These are phyloP conservation scores for Conringia planisiliqua DNA, from an alignment of 345 rosid genomes.

Conservation along the genomic window DNA sequence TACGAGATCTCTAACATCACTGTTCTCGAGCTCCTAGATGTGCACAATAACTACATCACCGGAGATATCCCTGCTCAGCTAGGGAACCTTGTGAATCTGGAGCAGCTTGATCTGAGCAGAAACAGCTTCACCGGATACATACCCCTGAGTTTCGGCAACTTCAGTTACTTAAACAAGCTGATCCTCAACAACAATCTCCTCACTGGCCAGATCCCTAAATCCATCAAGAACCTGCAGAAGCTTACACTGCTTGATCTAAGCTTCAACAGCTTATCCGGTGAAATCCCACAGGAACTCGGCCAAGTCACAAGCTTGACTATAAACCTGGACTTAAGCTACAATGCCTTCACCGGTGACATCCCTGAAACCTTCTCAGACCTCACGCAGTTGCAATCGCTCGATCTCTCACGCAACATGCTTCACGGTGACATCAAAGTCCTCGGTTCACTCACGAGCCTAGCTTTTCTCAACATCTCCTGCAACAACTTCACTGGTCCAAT, in stretches of 20 bases:
- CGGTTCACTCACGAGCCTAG: constrained; percentile 80
- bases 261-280: constrained; percentile 69
- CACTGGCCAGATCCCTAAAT: constrained; percentile 64
- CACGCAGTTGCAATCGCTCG: constrained; percentile 86
- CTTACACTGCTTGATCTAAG: constrained; percentile 84
- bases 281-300: constrained; percentile 76
- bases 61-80: constrained; percentile 77
- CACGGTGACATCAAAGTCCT: constrained; percentile 66
- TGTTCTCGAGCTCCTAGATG: constrained; percentile 84
- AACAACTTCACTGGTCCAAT: constrained; percentile 93
- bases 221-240: constrained; percentile 61
- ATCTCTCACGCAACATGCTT: constrained; percentile 69
- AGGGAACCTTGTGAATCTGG: constrained; percentile 89
- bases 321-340: constrained; percentile 73
- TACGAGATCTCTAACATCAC: constrained; percentile 67
- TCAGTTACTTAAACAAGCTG: constrained; percentile 90
- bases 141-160: constrained; percentile 77
- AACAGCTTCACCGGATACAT: constrained; percentile 77
- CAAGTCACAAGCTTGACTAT: constrained; percentile 75
- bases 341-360: constrained; percentile 60
- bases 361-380: constrained; percentile 63
- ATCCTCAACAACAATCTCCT: constrained; percentile 84
- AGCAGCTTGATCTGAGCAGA: constrained; percentile 94
- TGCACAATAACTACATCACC: constrained; percentile 75
- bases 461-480: constrained; percentile 80